Base-by-base conservation (phyloP, 108 stramenopile species). In the Skeletonema costatum region DNA sequence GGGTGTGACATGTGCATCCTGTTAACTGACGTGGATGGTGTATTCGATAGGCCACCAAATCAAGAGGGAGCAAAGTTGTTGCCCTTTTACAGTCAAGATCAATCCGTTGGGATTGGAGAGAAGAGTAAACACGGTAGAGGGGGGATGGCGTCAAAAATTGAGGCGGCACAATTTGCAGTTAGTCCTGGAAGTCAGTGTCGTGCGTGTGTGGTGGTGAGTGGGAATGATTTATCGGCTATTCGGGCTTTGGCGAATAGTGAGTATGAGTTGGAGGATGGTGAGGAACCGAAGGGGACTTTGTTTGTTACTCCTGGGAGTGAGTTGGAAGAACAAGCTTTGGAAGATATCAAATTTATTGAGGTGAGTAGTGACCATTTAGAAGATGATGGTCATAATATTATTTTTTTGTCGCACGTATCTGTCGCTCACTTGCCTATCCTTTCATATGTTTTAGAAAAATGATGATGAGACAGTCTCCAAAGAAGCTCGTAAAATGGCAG, bases 1-100 rank as follows among this genome's bases (percentile, higher is more conserved):
- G 87, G 68, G 35, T 97, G 96, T 12, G 90, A 95, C 67, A 88
- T 96, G 12, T 80, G 96, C 35, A 70, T 99, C 31, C 58, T 99
- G 35, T 80, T 99, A 61, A 99, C 98, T 3, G 98, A 99, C 72
- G 98, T 99, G 6, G 89, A 95, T 42, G 98, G 97, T 10, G 96
- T 99, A 1, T 99, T 86, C 80, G 95, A 98, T 68, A 88, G 82
- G 38, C 93, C 95, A 21, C 98, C 98, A 3, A 79, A 71, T 8
- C 89, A 92, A 16, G 60, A 83, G 3, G 92, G 87, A 19, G 93
- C 98, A 4, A 92, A 89, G 81, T 60, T 92, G 60, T 68, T 96
- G 21, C 74, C 81, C 30, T 74, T 92, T 56, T 95, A 85, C 69
- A 44, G 69, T 13, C 61, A 87, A 68, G 72, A 86, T 8, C 60